Percentiles rank a stretch among this genome's conserved stretches.
Conservation (phyloP, 441 rosid species). For the Cnidoscolus chayamansa region DNA sequence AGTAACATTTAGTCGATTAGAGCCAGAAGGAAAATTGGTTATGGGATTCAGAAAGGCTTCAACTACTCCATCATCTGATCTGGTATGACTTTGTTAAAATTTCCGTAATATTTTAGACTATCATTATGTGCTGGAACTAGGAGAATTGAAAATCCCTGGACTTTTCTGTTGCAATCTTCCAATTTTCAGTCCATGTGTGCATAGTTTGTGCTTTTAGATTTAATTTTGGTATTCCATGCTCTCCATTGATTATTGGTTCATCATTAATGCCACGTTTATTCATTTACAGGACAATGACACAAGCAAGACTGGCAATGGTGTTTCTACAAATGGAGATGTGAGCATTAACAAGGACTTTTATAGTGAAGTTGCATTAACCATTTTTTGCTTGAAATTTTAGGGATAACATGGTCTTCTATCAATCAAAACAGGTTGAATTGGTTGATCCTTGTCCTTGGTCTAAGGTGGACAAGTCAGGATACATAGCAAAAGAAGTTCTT, state of each 20-base stretch:
- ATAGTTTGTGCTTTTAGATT: not conserved
- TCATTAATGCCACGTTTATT: constrained; percentile 16
- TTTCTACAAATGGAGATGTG: constrained; percentile 50
- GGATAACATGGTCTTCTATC: constrained; percentile 26
- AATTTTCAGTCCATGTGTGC: not conserved
- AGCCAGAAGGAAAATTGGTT: constrained; percentile 91
- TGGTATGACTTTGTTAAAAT: constrained; percentile 48
- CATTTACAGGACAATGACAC: constrained; percentile 63
- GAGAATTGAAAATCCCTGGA: not conserved
- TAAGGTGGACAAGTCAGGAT: constrained; percentile 66
- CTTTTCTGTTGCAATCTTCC: not conserved
- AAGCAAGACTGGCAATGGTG: constrained; percentile 39
- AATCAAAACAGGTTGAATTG: constrained; percentile 51
- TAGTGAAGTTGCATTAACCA: constrained; percentile 26
- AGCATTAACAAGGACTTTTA: constrained; percentile 33
- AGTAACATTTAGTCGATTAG: constrained; percentile 94
- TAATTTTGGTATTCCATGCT: not conserved
- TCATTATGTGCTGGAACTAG: not conserved
- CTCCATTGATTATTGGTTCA: not conserved
- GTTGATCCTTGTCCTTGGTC: constrained; percentile 66
- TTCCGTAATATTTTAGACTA: constrained; percentile 15
- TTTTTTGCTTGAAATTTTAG: constrained; percentile 21
- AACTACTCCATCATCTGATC: constrained; percentile 60
- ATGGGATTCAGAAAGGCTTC: constrained; percentile 97
- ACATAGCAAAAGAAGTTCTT: constrained; percentile 66